A percentile compares a stretch with the other conserved stretches of the same genome.
phyloP scores from a whole-genome alignment of 768 basidiomycete genomes.

The Cubamyces lactineus region DNA sequence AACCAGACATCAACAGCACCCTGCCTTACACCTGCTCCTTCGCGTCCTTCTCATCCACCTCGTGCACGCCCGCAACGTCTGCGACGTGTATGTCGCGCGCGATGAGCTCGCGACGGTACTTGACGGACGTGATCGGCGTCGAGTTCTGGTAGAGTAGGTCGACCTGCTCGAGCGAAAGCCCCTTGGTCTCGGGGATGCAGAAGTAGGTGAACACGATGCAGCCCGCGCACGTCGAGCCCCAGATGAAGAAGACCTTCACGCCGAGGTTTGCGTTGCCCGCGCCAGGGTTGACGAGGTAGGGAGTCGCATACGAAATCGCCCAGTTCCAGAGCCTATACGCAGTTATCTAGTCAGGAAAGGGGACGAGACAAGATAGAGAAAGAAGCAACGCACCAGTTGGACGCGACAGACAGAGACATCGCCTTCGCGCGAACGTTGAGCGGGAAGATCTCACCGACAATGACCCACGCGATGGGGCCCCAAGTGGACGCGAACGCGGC shows the following conservation, averaged over 20 bases:
- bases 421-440: conserved; percentile 78
- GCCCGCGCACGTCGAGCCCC: conserved; percentile 69
- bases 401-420: conserved; percentile 71
- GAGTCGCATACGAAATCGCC: conserved; percentile 57
- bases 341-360: not conserved
- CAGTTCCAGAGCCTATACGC: conserved; percentile 61
- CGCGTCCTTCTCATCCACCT: conserved; percentile 21
- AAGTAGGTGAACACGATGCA: conserved; percentile 81
- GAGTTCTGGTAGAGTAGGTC: conserved; percentile 77
- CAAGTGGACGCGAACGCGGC: conserved; percentile 51
- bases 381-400: conserved; percentile 49
- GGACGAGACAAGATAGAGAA: not conserved
- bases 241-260: conserved; percentile 86
- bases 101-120: conserved; percentile 37
- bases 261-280: conserved; percentile 57
- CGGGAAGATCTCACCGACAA: conserved; percentile 79
- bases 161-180: conserved; percentile 83
- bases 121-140: conserved; percentile 51
- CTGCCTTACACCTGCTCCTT: conserved; percentile 29
- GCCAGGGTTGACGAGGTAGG: conserved; percentile 51
- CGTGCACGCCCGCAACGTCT: conserved; percentile 18
- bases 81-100: conserved; percentile 32
- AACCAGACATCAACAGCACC: too few species aligned
- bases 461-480: conserved; percentile 67
- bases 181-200: conserved; percentile 83